A percentile compares a stretch with the other conserved stretches of the same genome.
Conservation (phyloP, 2,329 filamentous ascomycete genomes). For the Calonectria crousiana region DNA sequence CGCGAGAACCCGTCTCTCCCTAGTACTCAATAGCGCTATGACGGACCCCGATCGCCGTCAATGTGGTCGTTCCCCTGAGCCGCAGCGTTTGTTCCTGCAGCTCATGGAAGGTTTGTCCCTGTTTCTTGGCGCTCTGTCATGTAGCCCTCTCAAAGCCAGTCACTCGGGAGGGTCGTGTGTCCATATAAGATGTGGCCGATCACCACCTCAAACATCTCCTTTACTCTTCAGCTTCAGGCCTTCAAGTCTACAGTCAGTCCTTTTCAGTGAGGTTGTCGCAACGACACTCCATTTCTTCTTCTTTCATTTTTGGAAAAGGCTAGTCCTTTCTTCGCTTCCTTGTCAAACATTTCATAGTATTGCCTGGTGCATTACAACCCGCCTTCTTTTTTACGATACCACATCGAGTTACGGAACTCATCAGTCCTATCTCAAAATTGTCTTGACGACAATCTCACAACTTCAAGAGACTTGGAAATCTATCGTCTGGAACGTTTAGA, state of each 20-base stretch:
- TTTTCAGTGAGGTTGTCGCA: constrained; percentile 46
- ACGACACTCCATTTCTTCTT: constrained; percentile 46
- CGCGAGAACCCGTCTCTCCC: constrained; percentile 45
- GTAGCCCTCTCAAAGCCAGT: constrained; percentile 32
- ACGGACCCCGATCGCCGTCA: constrained; percentile 35
- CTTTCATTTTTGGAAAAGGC: constrained; percentile 40
- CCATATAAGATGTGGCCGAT: constrained; percentile 40
- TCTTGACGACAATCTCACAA: constrained; percentile 44
- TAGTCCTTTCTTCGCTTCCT: constrained; percentile 40
- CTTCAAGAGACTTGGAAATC: constrained; percentile 26
- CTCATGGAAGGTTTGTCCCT: constrained; percentile 24
- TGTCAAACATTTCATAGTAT: constrained; percentile 37
- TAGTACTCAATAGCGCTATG: constrained; percentile 37
- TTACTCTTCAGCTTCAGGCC: constrained; percentile 42
- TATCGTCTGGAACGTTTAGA: constrained; percentile 51
- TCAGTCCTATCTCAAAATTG: constrained; percentile 32
- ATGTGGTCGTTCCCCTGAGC: constrained; percentile 20
- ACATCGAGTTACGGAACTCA: constrained; percentile 37
- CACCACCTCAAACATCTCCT: constrained; percentile 26
- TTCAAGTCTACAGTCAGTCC: constrained; percentile 44
- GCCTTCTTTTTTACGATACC: constrained; percentile 39
- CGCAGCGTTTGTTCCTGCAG: constrained; percentile 36
- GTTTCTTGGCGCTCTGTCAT: constrained; percentile 21
- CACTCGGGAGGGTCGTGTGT: constrained; percentile 27
- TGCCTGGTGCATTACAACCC: constrained; percentile 44